Conservation (phyloP, 352 stramenopile species). For the Elongisporangium undulatum region DNA sequence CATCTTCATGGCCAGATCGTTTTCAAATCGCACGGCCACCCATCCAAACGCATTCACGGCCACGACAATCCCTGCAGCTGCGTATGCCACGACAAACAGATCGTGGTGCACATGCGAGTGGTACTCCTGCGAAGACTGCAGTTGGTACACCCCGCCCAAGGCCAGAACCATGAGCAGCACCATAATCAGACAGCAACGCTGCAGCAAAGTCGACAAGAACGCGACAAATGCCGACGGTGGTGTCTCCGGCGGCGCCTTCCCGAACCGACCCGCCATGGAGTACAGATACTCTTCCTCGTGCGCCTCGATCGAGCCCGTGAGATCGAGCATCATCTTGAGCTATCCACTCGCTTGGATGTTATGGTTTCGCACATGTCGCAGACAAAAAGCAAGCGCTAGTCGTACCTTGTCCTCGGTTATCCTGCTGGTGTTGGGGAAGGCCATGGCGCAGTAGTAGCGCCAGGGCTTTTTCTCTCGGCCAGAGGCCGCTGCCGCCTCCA, state of each 20-base stretch:
- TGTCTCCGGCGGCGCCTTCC: constrained; percentile 8
- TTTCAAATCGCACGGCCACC: constrained; percentile 12
- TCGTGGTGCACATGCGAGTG: constrained; percentile 1
- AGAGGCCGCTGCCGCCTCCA: constrained; percentile 3
- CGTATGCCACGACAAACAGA: constrained; percentile 6
- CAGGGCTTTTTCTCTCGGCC: constrained; percentile 44
- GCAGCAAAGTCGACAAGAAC: constrained; percentile 19
- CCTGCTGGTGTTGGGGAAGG: constrained; percentile 31
- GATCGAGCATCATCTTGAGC: constrained; percentile 43
- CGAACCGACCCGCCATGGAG: constrained; percentile 28
- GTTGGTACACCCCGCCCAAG: constrained; percentile 10
- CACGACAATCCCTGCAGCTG: constrained; percentile 2
- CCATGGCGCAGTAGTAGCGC: constrained; percentile 66
- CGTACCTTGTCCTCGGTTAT: constrained; percentile 40
- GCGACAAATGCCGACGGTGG: constrained; percentile 13
- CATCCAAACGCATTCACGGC: constrained; percentile 19
- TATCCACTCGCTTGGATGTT: constrained; percentile 10
- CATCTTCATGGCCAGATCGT: constrained; percentile 9
- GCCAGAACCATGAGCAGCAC: constrained; percentile 12
- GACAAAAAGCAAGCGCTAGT: background rate
- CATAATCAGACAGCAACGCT: constrained; percentile 19
- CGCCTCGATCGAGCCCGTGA: constrained; percentile 35
- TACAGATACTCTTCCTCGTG: constrained; percentile 49
- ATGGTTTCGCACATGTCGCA: constrained; percentile 7
- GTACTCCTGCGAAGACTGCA: constrained; percentile 2